Base-by-base conservation (phyloP, 1,139 yeast genomes). In the Magnusiomyces paraingens region DNA sequence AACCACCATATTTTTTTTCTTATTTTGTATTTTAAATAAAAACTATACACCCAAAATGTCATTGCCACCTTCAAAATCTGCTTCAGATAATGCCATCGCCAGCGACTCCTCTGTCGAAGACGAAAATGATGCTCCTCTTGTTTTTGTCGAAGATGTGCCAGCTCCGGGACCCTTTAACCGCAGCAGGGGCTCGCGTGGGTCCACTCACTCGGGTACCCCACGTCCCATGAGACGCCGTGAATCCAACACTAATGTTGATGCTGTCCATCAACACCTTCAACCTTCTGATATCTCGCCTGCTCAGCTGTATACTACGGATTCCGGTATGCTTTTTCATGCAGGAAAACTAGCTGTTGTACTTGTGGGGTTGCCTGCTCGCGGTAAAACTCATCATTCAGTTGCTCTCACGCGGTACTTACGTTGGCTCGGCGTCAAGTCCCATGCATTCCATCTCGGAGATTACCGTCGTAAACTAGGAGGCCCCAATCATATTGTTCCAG, bases 331-430 rank as follows among this genome's bases (percentile, higher is more conserved):
- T 63, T 93, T 88, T 72, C 98, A 93, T 65, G 98, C 99, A 2
- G 99, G 99, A 2, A 88, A 90, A 66, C 84, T 93, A 52, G 83
- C 95, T 65, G 85, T 93, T 56, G 89, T 86, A 11, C 76, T 93
- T 61, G 95, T 89, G 5, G 99, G 99, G 0, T 76, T 91, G 58
- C 99, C 99, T 0, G 99, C 97, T 1, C 78, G 99, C 53, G 98
- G 99, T 5, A 93, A 93, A 68, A 93, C 99, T 1, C 93, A 91
- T 67, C 77, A 91, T 56, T 86, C 96, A 6, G 98, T 91, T 26
- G 84, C 96, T 12, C 77, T 93, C 58, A 90, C 97, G 1, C 78
- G 99, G 57, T 93, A 91, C 67, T 76, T 94, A 60, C 78, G 97
- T 62, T 93, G 99, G 78, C 75, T 93, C 44, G 99, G 99, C 4